Evolutionary conservation across 2,329 filamentous ascomycete genomes (phyloP).

Genomic region (Knufia fluminis): DNA sequence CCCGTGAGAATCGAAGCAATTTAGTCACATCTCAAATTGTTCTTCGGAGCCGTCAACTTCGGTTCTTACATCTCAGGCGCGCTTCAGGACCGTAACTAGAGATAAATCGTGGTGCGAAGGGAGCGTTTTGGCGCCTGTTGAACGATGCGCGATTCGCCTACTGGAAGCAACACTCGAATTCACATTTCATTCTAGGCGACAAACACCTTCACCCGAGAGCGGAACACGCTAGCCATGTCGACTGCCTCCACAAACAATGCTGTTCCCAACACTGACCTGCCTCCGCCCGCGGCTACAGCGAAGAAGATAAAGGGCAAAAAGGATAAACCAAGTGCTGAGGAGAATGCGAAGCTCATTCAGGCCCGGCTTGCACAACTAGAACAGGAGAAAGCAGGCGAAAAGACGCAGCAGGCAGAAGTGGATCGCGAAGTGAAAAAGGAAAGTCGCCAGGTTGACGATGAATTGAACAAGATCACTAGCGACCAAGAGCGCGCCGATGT

Average conservation of each 20-base stretch:
- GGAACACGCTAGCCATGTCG: neutral
- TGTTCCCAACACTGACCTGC: constrained; percentile 32
- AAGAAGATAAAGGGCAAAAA: constrained; percentile 64
- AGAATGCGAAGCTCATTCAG: constrained; percentile 83
- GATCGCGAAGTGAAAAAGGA: constrained; percentile 92
- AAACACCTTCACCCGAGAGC: too few relatives aligned
- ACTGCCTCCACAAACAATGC: neutral
- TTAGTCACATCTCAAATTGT: neutral
- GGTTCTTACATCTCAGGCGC: neutral
- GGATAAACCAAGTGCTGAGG: constrained; percentile 79
- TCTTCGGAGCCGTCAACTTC: neutral
- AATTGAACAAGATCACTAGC: constrained; percentile 79
- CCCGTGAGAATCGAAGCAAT: neutral
- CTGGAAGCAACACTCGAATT: neutral
- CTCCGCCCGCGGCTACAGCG: constrained; percentile 38
- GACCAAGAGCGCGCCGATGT: constrained; percentile 86
- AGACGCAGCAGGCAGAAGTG: constrained; percentile 92
- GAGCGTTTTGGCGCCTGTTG: neutral
- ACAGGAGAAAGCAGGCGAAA: constrained; percentile 83
- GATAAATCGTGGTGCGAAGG: neutral
- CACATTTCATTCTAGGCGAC: neutral
- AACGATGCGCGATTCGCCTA: neutral
- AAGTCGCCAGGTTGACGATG: constrained; percentile 77
- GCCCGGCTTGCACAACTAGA: constrained; percentile 94
- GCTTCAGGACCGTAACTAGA: neutral